These are phyloP conservation scores for Xanthoconium stramineum DNA, from an alignment of 768 basidiomycete genomes.

Conservation along the genomic window DNA sequence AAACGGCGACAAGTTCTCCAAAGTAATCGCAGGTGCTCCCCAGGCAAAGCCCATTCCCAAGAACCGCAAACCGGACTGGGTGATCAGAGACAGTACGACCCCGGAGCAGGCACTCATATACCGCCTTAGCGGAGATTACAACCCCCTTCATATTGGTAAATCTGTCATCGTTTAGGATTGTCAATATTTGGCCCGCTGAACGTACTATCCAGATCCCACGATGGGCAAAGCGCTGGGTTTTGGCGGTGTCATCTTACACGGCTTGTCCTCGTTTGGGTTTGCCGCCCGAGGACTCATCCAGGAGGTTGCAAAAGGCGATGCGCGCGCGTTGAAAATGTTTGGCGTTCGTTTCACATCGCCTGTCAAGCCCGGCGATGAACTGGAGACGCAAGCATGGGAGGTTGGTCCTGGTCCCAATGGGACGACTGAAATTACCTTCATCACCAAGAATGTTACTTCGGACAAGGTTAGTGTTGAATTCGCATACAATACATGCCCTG, in stretches of 20 bases:
- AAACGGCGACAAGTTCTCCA: constrained; percentile 58
- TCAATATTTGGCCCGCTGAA: neutral
- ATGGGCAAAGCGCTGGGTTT: constrained; percentile 76
- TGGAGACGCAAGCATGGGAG: constrained; percentile 80
- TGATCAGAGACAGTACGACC: constrained; percentile 58
- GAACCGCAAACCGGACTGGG: constrained; percentile 58
- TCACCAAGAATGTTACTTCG: constrained; percentile 55
- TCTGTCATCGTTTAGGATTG: neutral
- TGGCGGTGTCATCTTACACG: constrained; percentile 83
- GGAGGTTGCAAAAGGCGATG: constrained; percentile 57
- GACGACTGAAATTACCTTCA: constrained; percentile 56
- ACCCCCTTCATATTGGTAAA: constrained; percentile 71
- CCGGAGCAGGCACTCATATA: constrained; percentile 67
- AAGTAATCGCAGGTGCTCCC: constrained; percentile 58
- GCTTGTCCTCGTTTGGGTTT: constrained; percentile 79
- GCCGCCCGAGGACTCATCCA: constrained; percentile 73
- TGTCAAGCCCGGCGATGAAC: constrained; percentile 76
- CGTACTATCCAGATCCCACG: constrained; percentile 51
- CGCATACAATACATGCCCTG: neutral
- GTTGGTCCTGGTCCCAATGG: constrained; percentile 62
- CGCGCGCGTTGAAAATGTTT: constrained; percentile 61
- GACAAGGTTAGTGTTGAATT: constrained; percentile 46
- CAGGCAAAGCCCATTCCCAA: constrained; percentile 59
- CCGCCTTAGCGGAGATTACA: constrained; percentile 77
- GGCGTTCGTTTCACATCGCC: constrained; percentile 79